Percentiles rank a stretch among this genome's conserved stretches.
phyloP scores from a whole-genome alignment of 495 filamentous ascomycete species.

The Trypethelium eluteriae region DNA sequence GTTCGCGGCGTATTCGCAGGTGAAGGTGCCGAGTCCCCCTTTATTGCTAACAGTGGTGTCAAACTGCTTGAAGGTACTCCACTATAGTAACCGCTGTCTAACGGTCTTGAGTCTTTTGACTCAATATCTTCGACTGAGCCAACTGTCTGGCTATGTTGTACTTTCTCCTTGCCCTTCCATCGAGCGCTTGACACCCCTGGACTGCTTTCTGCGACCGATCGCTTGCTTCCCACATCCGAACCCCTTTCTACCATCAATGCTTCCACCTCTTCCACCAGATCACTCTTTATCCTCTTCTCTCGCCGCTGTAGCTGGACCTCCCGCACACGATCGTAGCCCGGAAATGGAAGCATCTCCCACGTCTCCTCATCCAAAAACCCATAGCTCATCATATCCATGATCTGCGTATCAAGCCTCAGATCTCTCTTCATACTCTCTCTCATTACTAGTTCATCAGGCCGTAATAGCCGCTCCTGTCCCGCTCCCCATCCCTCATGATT shows the following conservation, averaged over 20 bases:
- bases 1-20: background rate
- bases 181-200: background rate
- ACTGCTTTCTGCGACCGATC: background rate
- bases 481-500: conserved; percentile 37
- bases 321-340: background rate
- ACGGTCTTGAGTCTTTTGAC: background rate
- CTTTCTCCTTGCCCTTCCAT: background rate
- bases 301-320: background rate
- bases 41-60: background rate
- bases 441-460: conserved; percentile 51
- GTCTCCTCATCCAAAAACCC: conserved; percentile 43
- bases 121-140: background rate
- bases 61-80: background rate
- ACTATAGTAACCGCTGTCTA: background rate
- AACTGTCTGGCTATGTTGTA: background rate
- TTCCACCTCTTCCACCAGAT: background rate
- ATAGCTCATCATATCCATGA: conserved; percentile 46
- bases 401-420: conserved; percentile 40
- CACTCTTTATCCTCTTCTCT: background rate
- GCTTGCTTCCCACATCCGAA: background rate
- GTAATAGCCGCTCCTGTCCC: conserved; percentile 35
- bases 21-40: background rate
- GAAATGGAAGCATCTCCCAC: conserved; percentile 12
- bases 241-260: background rate
- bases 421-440: conserved; percentile 42